These are phyloP conservation scores for Parafenestella ontariensis DNA, from an alignment of 2,329 filamentous ascomycete species.

Conservation along the genomic window DNA sequence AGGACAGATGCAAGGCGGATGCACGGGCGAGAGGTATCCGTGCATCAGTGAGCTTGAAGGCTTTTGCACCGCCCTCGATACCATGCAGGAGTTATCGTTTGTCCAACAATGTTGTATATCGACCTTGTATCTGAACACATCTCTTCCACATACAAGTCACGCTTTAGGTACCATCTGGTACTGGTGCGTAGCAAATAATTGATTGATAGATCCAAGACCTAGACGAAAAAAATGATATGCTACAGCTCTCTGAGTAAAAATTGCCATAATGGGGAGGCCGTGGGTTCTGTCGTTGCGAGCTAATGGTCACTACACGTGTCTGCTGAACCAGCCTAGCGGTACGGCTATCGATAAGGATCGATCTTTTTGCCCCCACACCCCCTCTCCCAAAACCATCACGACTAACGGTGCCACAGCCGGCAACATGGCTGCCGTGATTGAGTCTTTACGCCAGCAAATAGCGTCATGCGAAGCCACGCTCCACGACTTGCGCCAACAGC, in stretches of 20 bases:
- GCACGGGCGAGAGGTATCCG: too few species aligned
- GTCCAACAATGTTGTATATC: too few species aligned
- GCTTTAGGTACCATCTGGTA: too few species aligned
- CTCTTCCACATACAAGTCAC: neutral
- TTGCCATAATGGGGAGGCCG: neutral
- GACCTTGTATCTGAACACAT: neutral
- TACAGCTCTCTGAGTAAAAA: neutral
- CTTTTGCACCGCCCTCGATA: neutral
- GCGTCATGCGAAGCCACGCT: constrained; percentile 52
- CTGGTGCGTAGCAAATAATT: too few species aligned
- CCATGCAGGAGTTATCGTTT: too few species aligned
- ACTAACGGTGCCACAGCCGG: constrained; percentile 4
- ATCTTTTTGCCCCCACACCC: constrained; percentile 2
- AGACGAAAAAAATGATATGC: neutral
- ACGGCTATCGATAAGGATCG: neutral
- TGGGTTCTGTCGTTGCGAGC: too few species aligned
- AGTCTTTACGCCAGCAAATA: constrained; percentile 53
- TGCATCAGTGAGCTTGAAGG: neutral
- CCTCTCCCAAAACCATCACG: neutral
- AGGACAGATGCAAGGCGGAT: neutral
- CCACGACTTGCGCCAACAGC: constrained; percentile 48
- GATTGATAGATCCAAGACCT: too few species aligned
- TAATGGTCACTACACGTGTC: neutral
- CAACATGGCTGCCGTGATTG: constrained; percentile 35
- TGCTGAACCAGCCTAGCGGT: neutral